Evolutionary conservation across 2,329 filamentous ascomycete genomes (phyloP), one percentile per base, ranked within the genome.

Genomic region (Xenoacremonium recifei): DNA sequence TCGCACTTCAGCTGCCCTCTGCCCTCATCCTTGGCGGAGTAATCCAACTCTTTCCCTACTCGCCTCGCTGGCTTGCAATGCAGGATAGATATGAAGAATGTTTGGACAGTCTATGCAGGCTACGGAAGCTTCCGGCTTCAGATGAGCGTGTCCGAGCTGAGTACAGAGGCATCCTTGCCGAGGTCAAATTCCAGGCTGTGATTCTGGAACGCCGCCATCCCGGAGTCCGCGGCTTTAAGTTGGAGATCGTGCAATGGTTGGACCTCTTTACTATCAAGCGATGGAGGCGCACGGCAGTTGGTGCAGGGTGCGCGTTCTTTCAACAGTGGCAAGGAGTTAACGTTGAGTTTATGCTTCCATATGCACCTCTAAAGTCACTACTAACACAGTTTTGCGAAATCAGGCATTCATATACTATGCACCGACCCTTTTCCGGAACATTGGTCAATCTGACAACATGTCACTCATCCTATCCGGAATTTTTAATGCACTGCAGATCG

Each of bases 371-470:
- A n/a, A n/a, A n/a, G n/a, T n/a, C n/a, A n/a, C n/a, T n/a, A n/a
- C n/a, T n/a, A n/a, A n/a, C n/a, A n/a, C n/a, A 60, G 40, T 55
- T 59, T 21, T 45, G 48, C n/a, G 58, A 58, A 3, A 61, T 13
- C 71, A 71, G 40, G 68, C 68, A 1, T 67, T 77, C 27, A 72
- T 79, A 53, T 80, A 80, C 62, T 81, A 80, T 49, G 73, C 75
- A 0, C 79, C 79, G 0, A 70, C 73, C 23, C 80, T 83, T 42
- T 83, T 82, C 63, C 64, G 66, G 0, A 69, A 73, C 45, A 68
- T 82, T 35, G 79, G 79, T 13, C 64, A 82, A 5, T 46, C 54
- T 35, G 49, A 47, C 17, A 54, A 61, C 30, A 61, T 61, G 55
- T 51, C 58, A 31, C 55, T 63, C 21, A 55, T 61, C 30, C 59